Evolutionary conservation across 208 protist genomes (phyloP), one percentile per base, ranked within the genome.

Genomic region (Naegleria fowleri): DNA sequence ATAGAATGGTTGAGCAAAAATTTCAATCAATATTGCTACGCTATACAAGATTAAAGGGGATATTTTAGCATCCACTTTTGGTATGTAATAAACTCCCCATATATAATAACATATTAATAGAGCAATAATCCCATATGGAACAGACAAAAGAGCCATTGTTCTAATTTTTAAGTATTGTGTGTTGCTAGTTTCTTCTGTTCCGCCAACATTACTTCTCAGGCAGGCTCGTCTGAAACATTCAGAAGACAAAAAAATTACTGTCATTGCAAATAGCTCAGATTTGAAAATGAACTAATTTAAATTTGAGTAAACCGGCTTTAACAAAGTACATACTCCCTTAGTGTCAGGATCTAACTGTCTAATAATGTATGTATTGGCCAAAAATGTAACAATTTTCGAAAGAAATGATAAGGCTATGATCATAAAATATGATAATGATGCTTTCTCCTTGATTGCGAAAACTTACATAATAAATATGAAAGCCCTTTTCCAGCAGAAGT

Each of bases 1-100:
- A 52, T 93, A 93, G 4, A 93, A 52, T 22, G 92, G 92, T 90
- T 93, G 88, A 85, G 88, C 83, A 25, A 91, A 22, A 5, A 93
- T 41, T 55, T 93, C 92, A 1, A 92, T 15, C 0, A 91, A 29
- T 51, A 52, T 38, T 38, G 83, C 52, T 7, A 91, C 13, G 19
- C 55, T 83, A 38, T 91, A 91, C n/a, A 93, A 83, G n/a, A 16
- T 84, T 84, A 83, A 76, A 16, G 22, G 86, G 22, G 19, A 25
- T 87, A 29, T 41, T 52, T 41, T 87, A 6, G 36, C 15, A 25
- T 87, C 83, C 11, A 40, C 83, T 7, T 87, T 51, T 51, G 39
- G 33, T n/a, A 52, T 5, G 52, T 29, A 22, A 25, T 36, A 33
- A 5, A 9, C 16, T 40, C 19, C 15, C 15, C 15, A 51, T 29